Conservation (phyloP, 2,329 filamentous ascomycete species). For the Penicillium sp. region DNA sequence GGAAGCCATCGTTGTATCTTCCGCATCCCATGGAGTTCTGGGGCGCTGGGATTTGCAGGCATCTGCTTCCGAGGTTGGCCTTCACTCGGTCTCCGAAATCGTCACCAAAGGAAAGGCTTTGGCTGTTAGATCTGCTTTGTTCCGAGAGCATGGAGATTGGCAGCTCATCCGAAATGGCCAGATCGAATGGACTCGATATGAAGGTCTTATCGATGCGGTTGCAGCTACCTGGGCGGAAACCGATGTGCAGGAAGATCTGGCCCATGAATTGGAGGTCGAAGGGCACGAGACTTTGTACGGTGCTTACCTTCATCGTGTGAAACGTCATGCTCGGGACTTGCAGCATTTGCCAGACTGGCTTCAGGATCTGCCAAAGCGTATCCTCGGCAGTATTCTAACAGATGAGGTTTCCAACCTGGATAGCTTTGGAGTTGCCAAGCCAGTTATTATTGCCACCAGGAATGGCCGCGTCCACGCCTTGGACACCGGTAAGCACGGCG, state of each 20-base stretch:
- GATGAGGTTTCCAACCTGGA: constrained; percentile 55
- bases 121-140: constrained; percentile 74
- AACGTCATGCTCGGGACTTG: constrained; percentile 77
- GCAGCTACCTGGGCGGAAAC: constrained; percentile 80
- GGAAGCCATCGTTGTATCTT: constrained; percentile 74
- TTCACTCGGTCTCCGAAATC: constrained; percentile 79
- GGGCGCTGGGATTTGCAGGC: constrained; percentile 69
- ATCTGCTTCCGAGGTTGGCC: constrained; percentile 47
- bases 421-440: constrained; percentile 84
- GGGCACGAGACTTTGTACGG: constrained; percentile 75
- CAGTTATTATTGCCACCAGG: constrained; percentile 76
- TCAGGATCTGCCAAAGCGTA: constrained; percentile 65
- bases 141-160: constrained; percentile 72
- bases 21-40: constrained; percentile 72
- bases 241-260: constrained; percentile 71
- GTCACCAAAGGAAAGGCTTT: constrained; percentile 71
- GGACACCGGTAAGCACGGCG: constrained; percentile 72
- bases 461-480: constrained; percentile 79
- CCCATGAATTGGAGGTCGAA: constrained; percentile 80
- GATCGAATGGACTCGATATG: constrained; percentile 75
- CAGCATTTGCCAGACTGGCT: constrained; percentile 71
- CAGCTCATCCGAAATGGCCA: constrained; percentile 80
- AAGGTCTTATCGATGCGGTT: constrained; percentile 77
- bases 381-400: constrained; percentile 64
- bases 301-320: constrained; percentile 87